These are phyloP conservation scores for Globisporangium parvum DNA, from an alignment of 352 stramenopile genomes.

Conservation along the genomic window DNA sequence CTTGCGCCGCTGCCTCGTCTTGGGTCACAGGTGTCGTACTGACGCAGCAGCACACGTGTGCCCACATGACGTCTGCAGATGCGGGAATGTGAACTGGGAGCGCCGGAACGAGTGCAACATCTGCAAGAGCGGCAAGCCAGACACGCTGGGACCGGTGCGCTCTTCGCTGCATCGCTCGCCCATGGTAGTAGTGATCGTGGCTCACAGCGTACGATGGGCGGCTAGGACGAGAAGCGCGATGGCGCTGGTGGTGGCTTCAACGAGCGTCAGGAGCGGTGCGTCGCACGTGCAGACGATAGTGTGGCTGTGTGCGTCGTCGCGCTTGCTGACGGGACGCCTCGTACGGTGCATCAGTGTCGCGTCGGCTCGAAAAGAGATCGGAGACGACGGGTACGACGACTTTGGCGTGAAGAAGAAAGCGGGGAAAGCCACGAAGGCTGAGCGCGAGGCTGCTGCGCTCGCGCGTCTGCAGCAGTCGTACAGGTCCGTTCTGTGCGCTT, in stretches of 20 bases:
- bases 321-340: conserved; percentile 1
- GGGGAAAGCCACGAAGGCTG: conserved; percentile 63
- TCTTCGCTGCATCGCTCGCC: background rate
- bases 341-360: conserved; percentile 28
- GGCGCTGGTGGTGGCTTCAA: conserved; percentile 79
- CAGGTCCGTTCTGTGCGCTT: conserved; percentile 29
- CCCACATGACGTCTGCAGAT: conserved; percentile 26
- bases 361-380: conserved; percentile 71
- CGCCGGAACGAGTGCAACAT: conserved; percentile 83
- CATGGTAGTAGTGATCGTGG: background rate
- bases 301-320: background rate
- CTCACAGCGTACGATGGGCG: background rate
- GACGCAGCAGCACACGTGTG: background rate
- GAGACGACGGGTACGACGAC: conserved; percentile 84
- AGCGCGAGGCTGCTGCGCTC: conserved; percentile 76
- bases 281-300: background rate
- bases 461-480: conserved; percentile 78
- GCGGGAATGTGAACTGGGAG: conserved; percentile 86
- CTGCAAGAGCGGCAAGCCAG: conserved; percentile 76
- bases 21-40: background rate
- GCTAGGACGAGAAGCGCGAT: conserved; percentile 75
- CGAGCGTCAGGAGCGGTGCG: conserved; percentile 76
- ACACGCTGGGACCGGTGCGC: conserved; percentile 49
- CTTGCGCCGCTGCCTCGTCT: background rate
- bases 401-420: conserved; percentile 84